Evolutionary conservation across 176 grass and related monocot species (phyloP).

Genomic region (Zea mays): DNA sequence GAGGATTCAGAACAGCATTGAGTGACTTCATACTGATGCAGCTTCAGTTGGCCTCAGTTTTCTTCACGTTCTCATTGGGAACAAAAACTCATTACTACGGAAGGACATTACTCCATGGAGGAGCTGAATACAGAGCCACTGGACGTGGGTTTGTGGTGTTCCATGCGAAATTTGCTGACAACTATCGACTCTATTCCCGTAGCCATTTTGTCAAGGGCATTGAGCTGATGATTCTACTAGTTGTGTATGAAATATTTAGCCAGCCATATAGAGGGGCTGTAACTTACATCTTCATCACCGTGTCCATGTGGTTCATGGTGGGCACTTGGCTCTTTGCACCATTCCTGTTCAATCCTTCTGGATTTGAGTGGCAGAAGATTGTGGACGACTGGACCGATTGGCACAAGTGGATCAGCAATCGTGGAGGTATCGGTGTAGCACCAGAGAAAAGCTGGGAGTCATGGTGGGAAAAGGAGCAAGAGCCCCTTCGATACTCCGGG

Average conservation of each 20-base stretch:
- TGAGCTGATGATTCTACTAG: constrained; percentile 87
- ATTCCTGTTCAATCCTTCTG: constrained; percentile 94
- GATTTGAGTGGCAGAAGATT: constrained; percentile 99
- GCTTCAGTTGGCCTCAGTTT: constrained; percentile 92
- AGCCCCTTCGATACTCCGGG: constrained; percentile 80
- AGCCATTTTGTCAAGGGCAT: constrained; percentile 99
- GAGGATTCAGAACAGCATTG: constrained; percentile 91
- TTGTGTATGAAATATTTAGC: constrained; percentile 92
- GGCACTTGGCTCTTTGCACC: constrained; percentile 94
- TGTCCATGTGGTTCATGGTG: constrained; percentile 99
- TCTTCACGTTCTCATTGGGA: constrained; percentile 98
- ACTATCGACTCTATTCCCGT: constrained; percentile 89
- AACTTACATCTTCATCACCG: constrained; percentile 87
- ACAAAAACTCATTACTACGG: constrained; percentile 99
- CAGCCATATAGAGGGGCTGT: constrained; percentile 80
- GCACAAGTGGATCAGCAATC: constrained; percentile 97
- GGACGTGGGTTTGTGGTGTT: constrained; percentile 98
- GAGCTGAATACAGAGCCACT: constrained; percentile 95
- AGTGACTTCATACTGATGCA: constrained; percentile 99
- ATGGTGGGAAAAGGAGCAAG: constrained; percentile 98
- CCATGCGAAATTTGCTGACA: constrained; percentile 93
- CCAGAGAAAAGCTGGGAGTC: constrained; percentile 96
- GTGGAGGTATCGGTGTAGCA: constrained; percentile 85
- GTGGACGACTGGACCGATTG: constrained; percentile 98
- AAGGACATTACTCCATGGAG: constrained; percentile 88